Conservation (phyloP, 495 filamentous ascomycete genomes). For the Aspergillus ostianus region DNA sequence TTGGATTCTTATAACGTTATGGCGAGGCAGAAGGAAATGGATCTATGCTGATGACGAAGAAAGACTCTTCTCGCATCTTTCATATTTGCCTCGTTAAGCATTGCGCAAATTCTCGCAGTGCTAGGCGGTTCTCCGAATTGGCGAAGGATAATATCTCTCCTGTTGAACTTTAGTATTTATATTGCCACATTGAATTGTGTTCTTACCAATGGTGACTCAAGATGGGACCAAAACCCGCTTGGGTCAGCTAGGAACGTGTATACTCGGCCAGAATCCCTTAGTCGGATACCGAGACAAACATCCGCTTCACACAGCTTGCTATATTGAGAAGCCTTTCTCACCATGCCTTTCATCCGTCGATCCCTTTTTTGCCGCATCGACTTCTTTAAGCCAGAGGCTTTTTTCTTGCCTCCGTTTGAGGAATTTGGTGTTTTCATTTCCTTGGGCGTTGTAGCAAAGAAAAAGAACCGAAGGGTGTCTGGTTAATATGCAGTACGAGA, state of each 20-base stretch:
- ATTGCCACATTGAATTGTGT: neutral
- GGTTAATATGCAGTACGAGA: neutral
- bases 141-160: neutral
- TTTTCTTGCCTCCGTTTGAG: neutral
- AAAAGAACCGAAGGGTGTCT: neutral
- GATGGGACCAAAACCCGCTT: neutral
- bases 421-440: no score
- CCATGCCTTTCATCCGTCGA: neutral
- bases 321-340: neutral
- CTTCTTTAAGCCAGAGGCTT: neutral
- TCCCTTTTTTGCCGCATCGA: neutral
- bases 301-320: neutral
- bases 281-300: neutral
- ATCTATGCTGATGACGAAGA: neutral
- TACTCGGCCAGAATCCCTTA: neutral
- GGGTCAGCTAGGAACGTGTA: neutral
- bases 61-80: neutral
- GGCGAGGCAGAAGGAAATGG: neutral
- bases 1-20: neutral
- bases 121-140: constrained; percentile 1
- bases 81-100: neutral
- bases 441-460: neutral
- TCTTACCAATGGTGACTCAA: constrained; percentile 1
- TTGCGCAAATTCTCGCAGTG: neutral
- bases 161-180: neutral